Conservation (phyloP, 116 monocot genomes). For the Phalaenopsis hybrid region DNA sequence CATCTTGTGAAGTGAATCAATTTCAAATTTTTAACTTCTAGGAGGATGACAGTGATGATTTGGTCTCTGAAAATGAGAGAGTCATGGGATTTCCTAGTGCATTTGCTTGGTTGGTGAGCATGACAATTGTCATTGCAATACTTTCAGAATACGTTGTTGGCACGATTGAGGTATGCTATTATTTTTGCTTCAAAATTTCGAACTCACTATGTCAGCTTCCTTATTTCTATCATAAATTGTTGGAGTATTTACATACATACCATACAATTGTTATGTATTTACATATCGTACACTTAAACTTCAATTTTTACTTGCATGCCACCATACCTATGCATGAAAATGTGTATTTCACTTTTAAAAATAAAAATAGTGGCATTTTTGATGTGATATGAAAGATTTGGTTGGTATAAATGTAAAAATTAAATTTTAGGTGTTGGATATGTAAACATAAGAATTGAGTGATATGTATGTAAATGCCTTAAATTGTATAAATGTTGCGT, state of each 20-base stretch:
- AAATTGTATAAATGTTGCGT: too few species aligned
- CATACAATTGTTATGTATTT: too few species aligned
- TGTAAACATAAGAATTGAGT: too few species aligned
- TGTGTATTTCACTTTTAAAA: too few species aligned
- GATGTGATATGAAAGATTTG: too few species aligned
- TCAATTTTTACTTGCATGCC: too few species aligned
- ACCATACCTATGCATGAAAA: too few species aligned
- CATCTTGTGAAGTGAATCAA: background rate
- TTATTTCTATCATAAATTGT: background rate
- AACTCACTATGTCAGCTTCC: background rate
- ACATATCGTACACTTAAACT: too few species aligned
- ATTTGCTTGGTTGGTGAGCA: slow-evolving; percentile 41
- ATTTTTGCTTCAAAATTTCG: background rate
- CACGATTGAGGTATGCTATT: slow-evolving; percentile 54
- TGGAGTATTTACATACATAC: background rate
- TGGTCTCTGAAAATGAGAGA: slow-evolving; percentile 26
- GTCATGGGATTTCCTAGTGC: slow-evolving; percentile 43
- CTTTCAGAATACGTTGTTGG: slow-evolving; percentile 61
- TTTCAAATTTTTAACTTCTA: background rate
- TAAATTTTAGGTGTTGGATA: too few species aligned
- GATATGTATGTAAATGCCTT: too few species aligned
- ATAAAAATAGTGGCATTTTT: too few species aligned
- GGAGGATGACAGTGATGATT: slow-evolving; percentile 36
- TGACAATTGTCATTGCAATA: slow-evolving; percentile 48
- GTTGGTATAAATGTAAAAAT: too few species aligned